phyloP scores from a whole-genome alignment of 1,284 basidiomycete genomes.

The Schizophyllum amplum region DNA sequence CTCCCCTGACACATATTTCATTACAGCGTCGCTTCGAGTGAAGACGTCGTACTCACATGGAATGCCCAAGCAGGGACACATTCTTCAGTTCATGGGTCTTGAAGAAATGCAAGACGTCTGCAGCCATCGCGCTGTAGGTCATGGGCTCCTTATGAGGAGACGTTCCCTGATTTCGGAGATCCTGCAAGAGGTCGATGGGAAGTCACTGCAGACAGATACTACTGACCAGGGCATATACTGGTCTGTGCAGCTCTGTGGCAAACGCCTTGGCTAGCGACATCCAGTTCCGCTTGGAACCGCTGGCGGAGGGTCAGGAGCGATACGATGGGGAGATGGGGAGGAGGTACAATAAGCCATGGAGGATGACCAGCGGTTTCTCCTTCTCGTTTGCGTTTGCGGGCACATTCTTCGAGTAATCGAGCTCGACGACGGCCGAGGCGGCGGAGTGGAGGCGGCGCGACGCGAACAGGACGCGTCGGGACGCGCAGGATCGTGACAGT shows the following conservation, averaged over 20 bases:
- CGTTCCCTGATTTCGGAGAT: constrained; percentile 73
- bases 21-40: neutral
- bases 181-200: constrained; percentile 31
- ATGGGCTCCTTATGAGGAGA: constrained; percentile 63
- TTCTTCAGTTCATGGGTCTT: constrained; percentile 41
- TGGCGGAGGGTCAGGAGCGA: constrained; percentile 18
- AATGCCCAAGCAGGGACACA: constrained; percentile 76
- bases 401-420: constrained; percentile 6
- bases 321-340: neutral
- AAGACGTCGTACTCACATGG: constrained; percentile 49
- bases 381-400: constrained; percentile 9
- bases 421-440: constrained; percentile 4
- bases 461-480: neutral
- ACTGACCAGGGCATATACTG: constrained; percentile 62
- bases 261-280: constrained; percentile 63
- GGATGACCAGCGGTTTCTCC: constrained; percentile 42
- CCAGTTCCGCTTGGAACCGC: constrained; percentile 81
- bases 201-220: neutral
- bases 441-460: neutral
- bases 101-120: constrained; percentile 61
- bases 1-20: constrained; percentile 50
- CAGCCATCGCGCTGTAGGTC: constrained; percentile 63
- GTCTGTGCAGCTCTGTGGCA: constrained; percentile 42
- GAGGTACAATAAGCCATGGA: constrained; percentile 63
- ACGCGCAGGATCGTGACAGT: neutral